Evolutionary conservation across 495 filamentous ascomycete species (phyloP), one percentile per base, ranked within the genome.

Genomic region (Xylaria intraflava): DNA sequence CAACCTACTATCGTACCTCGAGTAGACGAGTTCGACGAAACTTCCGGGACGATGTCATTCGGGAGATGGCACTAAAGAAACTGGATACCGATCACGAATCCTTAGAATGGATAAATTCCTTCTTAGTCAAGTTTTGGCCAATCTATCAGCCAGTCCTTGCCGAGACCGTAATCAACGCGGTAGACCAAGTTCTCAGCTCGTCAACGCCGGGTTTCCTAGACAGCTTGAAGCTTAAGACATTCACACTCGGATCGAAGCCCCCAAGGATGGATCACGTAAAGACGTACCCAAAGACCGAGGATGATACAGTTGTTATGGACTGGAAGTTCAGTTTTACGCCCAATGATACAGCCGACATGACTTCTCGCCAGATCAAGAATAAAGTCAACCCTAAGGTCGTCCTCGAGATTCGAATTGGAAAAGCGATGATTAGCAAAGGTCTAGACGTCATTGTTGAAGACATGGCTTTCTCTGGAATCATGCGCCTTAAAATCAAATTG

Each of bases 301-400:
- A 96, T 42, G 92, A 99, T 62, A 86, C 86, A 49, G 88, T 99
- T 38, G 80, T 97, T 49, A 99, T 97, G 94, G 93, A 99, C 65
- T 99, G 93, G 93, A 91, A 95, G 60, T 97, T 99, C 71, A 96
- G 91, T 73, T 99, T 99, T 70, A 97, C 88, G 0, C 93, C 93
- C 8, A 96, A 92, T 60, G 93, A 99, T 68, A 86, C 78, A 9
- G 82, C 86, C 54, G 93, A 99, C 70, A 77, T 99, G 78, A 99
- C 93, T 5, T 74, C 83, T 19, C 83, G 86, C 40, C 93, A 99
- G 64, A 67, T 94, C 58, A 93, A 89, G 72, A 87, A 92, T 70
- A 96, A 94, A 72, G 78, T 96, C 67, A 96, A 99, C 66, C 93
- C 93, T 57, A 99, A 97, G 72, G 79, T 99, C 53, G 87, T 95